Conservation (phyloP, 2,329 filamentous ascomycete genomes). For the Aureobasidium sp. region DNA sequence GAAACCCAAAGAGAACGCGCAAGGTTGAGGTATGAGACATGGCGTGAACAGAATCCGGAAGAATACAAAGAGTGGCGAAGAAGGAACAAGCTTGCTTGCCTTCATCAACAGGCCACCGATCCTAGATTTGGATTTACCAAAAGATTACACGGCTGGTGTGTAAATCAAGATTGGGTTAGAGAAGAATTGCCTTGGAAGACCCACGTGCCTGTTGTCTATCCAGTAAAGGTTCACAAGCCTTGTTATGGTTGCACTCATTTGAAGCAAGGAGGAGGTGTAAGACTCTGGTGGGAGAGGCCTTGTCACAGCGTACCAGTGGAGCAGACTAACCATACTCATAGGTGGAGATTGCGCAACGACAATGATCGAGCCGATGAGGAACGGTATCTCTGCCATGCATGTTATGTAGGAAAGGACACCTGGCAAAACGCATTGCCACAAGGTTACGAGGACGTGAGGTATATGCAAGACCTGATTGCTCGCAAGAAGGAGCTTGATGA, state of each 20-base stretch:
- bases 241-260: neutral
- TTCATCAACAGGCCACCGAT: neutral
- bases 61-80: neutral
- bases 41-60: neutral
- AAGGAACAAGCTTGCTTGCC: neutral
- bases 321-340: neutral
- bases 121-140: neutral
- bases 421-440: neutral
- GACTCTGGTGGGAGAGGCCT: neutral
- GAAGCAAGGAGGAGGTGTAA: neutral
- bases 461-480: neutral
- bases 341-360: neutral
- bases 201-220: neutral
- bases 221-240: neutral
- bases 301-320: neutral
- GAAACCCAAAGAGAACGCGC: neutral
- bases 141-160: neutral
- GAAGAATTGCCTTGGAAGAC: neutral
- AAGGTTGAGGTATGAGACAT: neutral
- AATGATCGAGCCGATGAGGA: neutral
- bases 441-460: neutral
- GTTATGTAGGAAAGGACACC: neutral
- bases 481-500: neutral
- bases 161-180: neutral
- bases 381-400: neutral